A percentile compares a stretch with the other conserved stretches of the same genome.
phyloP scores from a whole-genome alignment of 331 rosid genomes.

The Rosa hybrid region DNA sequence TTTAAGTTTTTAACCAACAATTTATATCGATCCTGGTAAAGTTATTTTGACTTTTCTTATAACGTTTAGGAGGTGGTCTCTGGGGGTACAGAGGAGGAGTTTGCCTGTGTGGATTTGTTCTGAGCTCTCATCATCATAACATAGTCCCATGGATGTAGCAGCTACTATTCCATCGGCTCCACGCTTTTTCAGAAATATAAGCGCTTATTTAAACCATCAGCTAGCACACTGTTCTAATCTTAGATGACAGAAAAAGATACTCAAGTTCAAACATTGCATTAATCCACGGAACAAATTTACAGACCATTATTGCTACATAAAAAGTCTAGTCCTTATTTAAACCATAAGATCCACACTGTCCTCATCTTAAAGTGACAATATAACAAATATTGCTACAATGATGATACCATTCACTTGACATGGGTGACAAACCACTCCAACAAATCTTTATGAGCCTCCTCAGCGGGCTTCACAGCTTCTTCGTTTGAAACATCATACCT shows the following conservation, averaged over 20 bases:
- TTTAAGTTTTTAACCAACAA: too few relatives aligned
- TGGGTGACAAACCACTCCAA: conserved; percentile 57
- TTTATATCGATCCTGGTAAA: too few relatives aligned
- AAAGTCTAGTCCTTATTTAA: background rate
- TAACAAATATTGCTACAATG: background rate
- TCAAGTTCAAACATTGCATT: background rate
- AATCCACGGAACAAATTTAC: background rate
- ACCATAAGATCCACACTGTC: background rate
- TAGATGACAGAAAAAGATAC: background rate
- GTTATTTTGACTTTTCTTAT: too few relatives aligned
- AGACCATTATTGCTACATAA: background rate
- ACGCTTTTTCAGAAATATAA: background rate
- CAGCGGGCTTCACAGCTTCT: conserved; percentile 56
- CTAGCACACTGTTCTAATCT: background rate
- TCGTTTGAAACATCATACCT: conserved; percentile 52
- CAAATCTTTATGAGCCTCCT: conserved; percentile 61
- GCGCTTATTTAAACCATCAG: background rate
- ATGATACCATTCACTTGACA: conserved; percentile 37
- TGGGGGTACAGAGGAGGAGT: too few relatives aligned
- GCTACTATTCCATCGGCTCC: background rate
- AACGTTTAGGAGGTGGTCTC: too few relatives aligned
- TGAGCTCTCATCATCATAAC: too few relatives aligned
- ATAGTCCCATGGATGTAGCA: background rate
- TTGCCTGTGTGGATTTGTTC: too few relatives aligned
- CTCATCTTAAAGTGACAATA: background rate